Percentiles rank a stretch among this genome's conserved stretches.
These are phyloP conservation scores for Elymus sibiricus DNA, from an alignment of 176 grass and related monocot species.

Conservation along the genomic window DNA sequence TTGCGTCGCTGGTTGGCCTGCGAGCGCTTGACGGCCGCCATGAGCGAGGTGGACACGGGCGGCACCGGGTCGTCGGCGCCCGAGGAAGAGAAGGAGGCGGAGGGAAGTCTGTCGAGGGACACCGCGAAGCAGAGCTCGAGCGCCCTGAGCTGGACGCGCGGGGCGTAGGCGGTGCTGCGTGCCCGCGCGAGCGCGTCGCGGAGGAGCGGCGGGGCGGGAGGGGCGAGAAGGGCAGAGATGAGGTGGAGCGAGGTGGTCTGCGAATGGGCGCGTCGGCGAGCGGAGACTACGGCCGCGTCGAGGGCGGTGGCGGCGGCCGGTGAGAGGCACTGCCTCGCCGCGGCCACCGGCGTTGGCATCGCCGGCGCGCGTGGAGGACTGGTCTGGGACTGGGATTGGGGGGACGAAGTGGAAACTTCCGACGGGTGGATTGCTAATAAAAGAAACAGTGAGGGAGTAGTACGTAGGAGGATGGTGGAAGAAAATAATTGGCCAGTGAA, in stretches of 20 bases:
- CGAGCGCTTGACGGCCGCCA: conserved; percentile 79
- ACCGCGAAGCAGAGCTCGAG: conserved; percentile 65
- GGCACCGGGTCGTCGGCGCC: background rate
- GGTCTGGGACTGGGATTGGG: too few relatives aligned
- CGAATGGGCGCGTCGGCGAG: conserved; percentile 29
- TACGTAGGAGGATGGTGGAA: too few relatives aligned
- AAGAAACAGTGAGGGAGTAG: too few relatives aligned
- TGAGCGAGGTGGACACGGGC: conserved; percentile 67
- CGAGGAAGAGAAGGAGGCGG: background rate
- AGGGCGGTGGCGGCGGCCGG: conserved; percentile 15
- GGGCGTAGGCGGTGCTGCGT: too few relatives aligned
- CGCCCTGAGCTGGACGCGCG: conserved; percentile 74
- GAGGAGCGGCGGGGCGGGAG: too few relatives aligned
- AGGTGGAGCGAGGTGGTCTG: conserved; percentile 84
- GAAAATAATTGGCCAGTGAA: too few relatives aligned
- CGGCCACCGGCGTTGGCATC: conserved; percentile 67
- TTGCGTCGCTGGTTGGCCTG: conserved; percentile 72
- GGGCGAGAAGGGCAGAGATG: conserved; percentile 49
- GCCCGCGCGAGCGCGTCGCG: too few relatives aligned
- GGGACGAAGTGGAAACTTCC: too few relatives aligned
- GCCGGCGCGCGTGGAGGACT: too few relatives aligned
- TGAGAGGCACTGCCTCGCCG: conserved; percentile 30
- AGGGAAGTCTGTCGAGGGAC: conserved; percentile 52
- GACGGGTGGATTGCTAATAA: too few relatives aligned
- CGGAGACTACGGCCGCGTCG: conserved; percentile 25